Conservation (phyloP, 805 yeast species). For the Sugiyamaella qingdaonensis region DNA sequence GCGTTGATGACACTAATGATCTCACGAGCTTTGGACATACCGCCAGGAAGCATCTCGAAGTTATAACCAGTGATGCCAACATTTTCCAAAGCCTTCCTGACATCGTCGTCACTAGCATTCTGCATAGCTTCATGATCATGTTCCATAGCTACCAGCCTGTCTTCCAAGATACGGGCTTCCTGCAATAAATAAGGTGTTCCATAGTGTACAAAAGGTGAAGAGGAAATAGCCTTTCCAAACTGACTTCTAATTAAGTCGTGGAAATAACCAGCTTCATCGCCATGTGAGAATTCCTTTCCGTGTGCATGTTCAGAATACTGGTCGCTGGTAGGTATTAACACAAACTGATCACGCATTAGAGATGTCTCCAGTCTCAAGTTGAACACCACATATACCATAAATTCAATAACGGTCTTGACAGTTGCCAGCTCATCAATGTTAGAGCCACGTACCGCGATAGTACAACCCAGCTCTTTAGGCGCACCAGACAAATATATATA, state of each 20-base stretch:
- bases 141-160: constrained; percentile 26
- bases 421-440: constrained; percentile 55
- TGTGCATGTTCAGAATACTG: neutral
- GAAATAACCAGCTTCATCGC: constrained; percentile 19
- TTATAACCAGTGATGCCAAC: neutral
- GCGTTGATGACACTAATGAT: constrained; percentile 36
- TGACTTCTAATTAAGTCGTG: constrained; percentile 22
- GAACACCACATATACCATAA: constrained; percentile 72
- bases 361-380: constrained; percentile 78
- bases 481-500: constrained; percentile 80
- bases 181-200: constrained; percentile 61
- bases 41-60: constrained; percentile 35
- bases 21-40: constrained; percentile 34
- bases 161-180: constrained; percentile 53
- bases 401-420: constrained; percentile 74
- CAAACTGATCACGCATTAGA: constrained; percentile 64
- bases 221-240: constrained; percentile 55
- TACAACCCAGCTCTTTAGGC: constrained; percentile 68
- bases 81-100: constrained; percentile 3
- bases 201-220: constrained; percentile 81
- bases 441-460: constrained; percentile 82
- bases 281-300: neutral
- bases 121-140: constrained; percentile 13
- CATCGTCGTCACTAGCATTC: constrained; percentile 11
- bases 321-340: constrained; percentile 34